Base-by-base conservation (phyloP, 208 protist species). In the Naegleria gruberi region DNA sequence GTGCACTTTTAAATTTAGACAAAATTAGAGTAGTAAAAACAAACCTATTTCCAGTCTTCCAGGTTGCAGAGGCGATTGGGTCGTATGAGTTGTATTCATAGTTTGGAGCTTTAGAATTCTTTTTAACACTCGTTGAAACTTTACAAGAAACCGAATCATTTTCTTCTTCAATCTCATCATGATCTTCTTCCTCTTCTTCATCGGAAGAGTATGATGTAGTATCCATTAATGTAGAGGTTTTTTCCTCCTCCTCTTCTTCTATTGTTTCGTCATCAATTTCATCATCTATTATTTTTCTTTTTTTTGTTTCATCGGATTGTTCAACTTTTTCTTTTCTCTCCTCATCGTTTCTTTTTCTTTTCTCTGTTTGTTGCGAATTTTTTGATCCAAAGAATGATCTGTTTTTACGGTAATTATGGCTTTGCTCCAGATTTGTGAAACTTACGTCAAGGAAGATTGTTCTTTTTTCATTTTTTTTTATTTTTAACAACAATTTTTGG, bases 1-100 rank as follows among this genome's bases (percentile, higher is more conserved):
- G 92, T 37, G 91, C 47, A 40, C 10, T n/a, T 42, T 92, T 12
- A 43, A 40, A 23, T 37, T 5, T 89, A 23, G 8, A 40, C 41
- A 40, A 89, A 30, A 3, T 19, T 65, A 23, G 30, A 65, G 30
- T 65, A 65, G 51, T 65, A 3, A 5, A 55, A 55, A 65, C 4
- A 19, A 65, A 65, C 51, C 51, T 65, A 30, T 10, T 65, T 65
- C 51, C 51, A 30, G 51, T 65, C 44, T 87, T 65, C 83, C 85
- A 73, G 23, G 15, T 89, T 44, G 46, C 46, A 19, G 5, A 34
- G 7, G 51, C 26, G 6, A 74, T 10, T 19, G 45, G 34, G 5
- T 89, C 85, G 26, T 74, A 73, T 43, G 51, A 65, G 0, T 40
- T 10, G 15, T 87, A 55, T 34, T 45, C 82, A 51, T 55, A 87